A percentile compares a stretch with the other conserved stretches of the same genome.
phyloP scores from a whole-genome alignment of 2,329 filamentous ascomycete genomes.

The Graphilbum fragrans region DNA sequence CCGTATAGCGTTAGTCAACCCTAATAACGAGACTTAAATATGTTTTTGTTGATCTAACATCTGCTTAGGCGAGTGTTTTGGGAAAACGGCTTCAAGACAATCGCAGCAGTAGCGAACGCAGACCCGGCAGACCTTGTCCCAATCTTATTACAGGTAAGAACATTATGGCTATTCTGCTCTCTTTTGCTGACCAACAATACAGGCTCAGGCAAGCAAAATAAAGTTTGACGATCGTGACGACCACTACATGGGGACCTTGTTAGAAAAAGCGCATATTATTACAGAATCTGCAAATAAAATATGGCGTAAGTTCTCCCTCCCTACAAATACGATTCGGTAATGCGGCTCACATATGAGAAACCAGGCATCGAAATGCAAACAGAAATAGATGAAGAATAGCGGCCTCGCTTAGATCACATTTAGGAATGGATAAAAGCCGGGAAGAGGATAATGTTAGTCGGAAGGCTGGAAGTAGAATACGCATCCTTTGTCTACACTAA shows the following conservation, averaged over 20 bases:
- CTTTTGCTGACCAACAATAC: constrained; percentile 32
- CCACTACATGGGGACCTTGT: constrained; percentile 3
- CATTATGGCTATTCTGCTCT: constrained; percentile 53
- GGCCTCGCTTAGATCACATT: too few relatives aligned
- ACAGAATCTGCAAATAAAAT: constrained; percentile 55
- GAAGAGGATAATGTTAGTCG: too few relatives aligned
- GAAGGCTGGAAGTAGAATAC: too few relatives aligned
- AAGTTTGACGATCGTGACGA: constrained; percentile 1
- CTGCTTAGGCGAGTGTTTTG: constrained; percentile 45
- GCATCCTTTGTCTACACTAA: too few relatives aligned
- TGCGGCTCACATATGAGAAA: too few relatives aligned
- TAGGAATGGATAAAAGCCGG: too few relatives aligned
- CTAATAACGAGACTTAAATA: background rate
- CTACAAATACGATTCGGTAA: too few relatives aligned
- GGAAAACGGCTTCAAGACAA: constrained; percentile 61
- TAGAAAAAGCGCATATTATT: constrained; percentile 44
- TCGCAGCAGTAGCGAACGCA: constrained; percentile 57
- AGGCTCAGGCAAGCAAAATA: background rate
- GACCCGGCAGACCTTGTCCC: constrained; percentile 56
- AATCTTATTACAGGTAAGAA: constrained; percentile 57
- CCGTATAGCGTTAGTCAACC: constrained; percentile 49
- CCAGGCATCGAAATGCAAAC: too few relatives aligned
- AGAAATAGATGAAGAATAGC: too few relatives aligned
- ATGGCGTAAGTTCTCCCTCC: constrained; percentile 57
- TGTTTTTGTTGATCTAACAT: constrained; percentile 2